Evolutionary conservation across 305 asterid genomes (phyloP).

Genomic region (Rubia balearica): DNA sequence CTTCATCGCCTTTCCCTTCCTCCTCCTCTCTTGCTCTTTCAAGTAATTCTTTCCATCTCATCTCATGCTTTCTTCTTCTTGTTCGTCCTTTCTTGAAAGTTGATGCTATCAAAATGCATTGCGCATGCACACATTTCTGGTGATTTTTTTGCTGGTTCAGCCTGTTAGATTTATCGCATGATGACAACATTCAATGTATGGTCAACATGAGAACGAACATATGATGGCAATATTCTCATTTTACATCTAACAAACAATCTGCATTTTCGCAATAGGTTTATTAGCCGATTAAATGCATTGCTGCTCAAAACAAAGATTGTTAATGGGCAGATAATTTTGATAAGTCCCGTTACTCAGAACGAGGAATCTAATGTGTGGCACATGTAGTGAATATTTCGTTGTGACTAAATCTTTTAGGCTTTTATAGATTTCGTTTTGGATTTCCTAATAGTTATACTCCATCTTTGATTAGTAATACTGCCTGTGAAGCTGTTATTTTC

Average conservation of each 20-base stretch:
- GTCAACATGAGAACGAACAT: not conserved
- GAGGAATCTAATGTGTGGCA: not conserved
- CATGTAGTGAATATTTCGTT: not conserved
- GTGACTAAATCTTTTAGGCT: not conserved
- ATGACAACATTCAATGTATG: not conserved
- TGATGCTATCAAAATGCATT: not conserved
- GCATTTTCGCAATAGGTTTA: too few species aligned
- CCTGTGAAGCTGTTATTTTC: too few species aligned
- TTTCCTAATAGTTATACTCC: too few species aligned
- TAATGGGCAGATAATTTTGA: too few species aligned
- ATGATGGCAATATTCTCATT: too few species aligned
- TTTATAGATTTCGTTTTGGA: not conserved
- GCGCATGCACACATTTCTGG: not conserved
- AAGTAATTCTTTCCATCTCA: conserved; percentile 13
- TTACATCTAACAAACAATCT: too few species aligned
- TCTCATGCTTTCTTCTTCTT: not conserved
- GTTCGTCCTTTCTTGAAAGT: too few species aligned
- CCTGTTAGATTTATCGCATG: not conserved
- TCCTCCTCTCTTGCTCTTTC: conserved; percentile 11
- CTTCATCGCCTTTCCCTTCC: conserved; percentile 7
- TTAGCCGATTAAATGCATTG: too few species aligned
- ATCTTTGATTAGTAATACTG: too few species aligned
- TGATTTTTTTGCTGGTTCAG: not conserved
- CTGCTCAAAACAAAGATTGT: too few species aligned
- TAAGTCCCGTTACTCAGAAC: too few species aligned